Evolutionary conservation across 352 stramenopile genomes (phyloP), one percentile per base, ranked within the genome.

Genomic region (Plasmopara muralis): DNA sequence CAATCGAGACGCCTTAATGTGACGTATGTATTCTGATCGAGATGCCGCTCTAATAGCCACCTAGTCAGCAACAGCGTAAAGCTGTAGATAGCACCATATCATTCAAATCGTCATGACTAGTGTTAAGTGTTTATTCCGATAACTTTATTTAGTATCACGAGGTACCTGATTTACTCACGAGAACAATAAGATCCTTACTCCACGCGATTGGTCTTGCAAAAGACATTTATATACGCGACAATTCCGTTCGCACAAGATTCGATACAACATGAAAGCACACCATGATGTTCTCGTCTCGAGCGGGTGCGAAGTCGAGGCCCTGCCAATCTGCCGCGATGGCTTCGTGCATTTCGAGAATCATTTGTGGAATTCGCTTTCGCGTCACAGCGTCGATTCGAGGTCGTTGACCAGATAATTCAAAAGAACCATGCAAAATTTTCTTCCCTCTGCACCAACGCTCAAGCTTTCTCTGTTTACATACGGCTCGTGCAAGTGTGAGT

Each of bases 181-280:
- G 59, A 28, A 76, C 41, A 46, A 81, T 74, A 47, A 76, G 59
- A 38, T 81, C 68, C 31, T 76, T 77, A 73, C 41, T 74, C 47
- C 28, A 89, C 58, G 51, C 74, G 68, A 39, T 89, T 79, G 47
- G 64, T 83, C 44, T 80, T 77, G 43, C 72, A 66, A 6, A 92
- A 77, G 6, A 90, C 79, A 51, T 90, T 89, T 79, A 92, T 92
- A 61, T 90, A 92, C 18, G 82, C 77, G 28, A 85, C 69, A 20
- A 92, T 62, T 3, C 72, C 77, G 29, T 57, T 70, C 43, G 89
- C 79, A 43, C 67, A 72, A 85, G 72, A 30, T 82, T 47, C 10
- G 69, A 66, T 9, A 60, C 46, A 28, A 75, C 65, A 28, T 52
- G 56, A 38, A 86, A 85, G 43, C 77, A 62, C 49, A 89, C 76